Percentiles rank a stretch among this genome's conserved stretches.
Conservation (phyloP, 306 rosid species). For the Vigna hirtella region DNA sequence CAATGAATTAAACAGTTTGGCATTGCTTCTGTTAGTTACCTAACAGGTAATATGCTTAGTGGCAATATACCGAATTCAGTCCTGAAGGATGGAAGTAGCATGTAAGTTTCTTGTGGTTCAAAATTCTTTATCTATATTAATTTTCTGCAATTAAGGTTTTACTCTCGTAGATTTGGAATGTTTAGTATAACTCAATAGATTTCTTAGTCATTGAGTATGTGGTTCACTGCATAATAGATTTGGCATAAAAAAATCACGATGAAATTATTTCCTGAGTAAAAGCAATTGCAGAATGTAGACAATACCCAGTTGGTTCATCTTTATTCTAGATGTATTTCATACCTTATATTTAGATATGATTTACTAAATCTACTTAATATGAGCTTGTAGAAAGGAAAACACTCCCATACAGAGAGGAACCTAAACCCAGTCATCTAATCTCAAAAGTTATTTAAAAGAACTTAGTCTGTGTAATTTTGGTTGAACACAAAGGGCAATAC, state of each 20-base stretch:
- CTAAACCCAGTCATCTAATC: background rate
- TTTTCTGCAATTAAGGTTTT: background rate
- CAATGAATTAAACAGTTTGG: constrained; percentile 22
- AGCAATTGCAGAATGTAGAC: constrained; percentile 1
- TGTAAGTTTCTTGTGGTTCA: constrained; percentile 59
- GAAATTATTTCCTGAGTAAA: background rate
- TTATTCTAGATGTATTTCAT: background rate
- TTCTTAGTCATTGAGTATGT: background rate
- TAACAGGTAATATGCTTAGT: constrained; percentile 70
- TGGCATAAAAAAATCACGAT: background rate
- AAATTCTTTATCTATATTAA: background rate
- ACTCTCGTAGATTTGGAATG: constrained; percentile 7
- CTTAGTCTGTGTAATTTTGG: background rate
- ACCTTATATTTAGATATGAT: background rate
- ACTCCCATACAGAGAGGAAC: background rate
- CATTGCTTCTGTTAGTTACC: constrained; percentile 60
- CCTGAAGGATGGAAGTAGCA: constrained; percentile 67
- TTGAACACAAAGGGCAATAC: background rate
- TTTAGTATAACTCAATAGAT: background rate
- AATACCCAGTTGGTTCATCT: background rate
- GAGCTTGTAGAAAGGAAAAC: background rate
- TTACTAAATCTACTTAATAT: background rate
- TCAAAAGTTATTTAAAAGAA: background rate
- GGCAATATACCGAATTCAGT: constrained; percentile 67
- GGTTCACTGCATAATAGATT: background rate